phyloP scores from a whole-genome alignment of 768 basidiomycete species.

The Clavaria fumosa region DNA sequence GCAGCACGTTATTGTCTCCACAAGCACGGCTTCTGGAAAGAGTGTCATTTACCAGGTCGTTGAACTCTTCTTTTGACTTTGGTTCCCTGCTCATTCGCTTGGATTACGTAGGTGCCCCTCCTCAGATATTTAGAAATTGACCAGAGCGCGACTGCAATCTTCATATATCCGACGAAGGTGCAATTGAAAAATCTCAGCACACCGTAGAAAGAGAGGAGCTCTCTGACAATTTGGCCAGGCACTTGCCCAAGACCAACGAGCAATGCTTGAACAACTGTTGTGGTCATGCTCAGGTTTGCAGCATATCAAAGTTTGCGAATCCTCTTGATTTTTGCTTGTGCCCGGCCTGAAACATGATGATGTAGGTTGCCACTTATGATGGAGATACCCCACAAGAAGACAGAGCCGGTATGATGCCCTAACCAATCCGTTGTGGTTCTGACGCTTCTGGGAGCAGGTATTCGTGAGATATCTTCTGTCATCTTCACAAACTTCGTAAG shows the following conservation, averaged over 20 bases:
- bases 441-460: constrained; percentile 23
- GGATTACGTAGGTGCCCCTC: constrained; percentile 44
- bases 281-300: constrained; percentile 44
- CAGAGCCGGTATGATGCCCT: constrained; percentile 32
- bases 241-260: constrained; percentile 76
- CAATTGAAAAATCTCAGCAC: no score
- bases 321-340: not conserved
- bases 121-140: constrained; percentile 51
- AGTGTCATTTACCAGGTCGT: constrained; percentile 72
- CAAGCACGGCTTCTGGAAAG: constrained; percentile 82
- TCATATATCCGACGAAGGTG: constrained; percentile 84
- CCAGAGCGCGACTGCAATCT: constrained; percentile 48
- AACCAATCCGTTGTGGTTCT: not conserved
- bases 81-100: not conserved
- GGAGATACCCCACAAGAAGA: constrained; percentile 70
- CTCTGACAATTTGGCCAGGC: no score
- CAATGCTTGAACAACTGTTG: constrained; percentile 53
- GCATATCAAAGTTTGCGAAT: constrained; percentile 30
- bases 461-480: constrained; percentile 60
- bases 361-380: constrained; percentile 64
- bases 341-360: not conserved
- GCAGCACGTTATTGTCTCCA: constrained; percentile 73
- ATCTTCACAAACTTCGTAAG: constrained; percentile 86
- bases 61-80: not conserved
- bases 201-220: no score